Evolutionary conservation across 179 eudicot species (phyloP), one percentile per base, ranked within the genome.

Genomic region (Heliamphora pulchella): DNA sequence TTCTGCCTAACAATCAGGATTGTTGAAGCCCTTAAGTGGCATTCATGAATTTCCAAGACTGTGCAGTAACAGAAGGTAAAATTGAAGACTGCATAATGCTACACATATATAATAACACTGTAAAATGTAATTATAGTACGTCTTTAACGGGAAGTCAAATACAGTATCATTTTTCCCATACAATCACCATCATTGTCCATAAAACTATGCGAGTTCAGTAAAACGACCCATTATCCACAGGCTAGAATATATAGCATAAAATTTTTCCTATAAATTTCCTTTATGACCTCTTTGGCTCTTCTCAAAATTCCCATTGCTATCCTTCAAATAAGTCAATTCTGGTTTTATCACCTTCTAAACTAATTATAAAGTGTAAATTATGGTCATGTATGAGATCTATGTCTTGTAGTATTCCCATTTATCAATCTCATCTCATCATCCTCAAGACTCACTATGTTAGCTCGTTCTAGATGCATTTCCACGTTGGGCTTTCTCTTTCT

Each of bases 191-290:
- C 41, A 71, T 41, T 71, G 31, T 48, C 41, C 53, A 46, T 5
- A 73, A 22, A 48, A 71, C 74, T 47, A 65, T 14, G 11, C 5
- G 68, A 76, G 39, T 61, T 61, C 14, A 2, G 8, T 0, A 63
- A 1, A 8, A 77, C 5, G 15, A 65, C 65, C 79, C 72, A 14
- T 11, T 9, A 3, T 48, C 47, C n/a, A 48, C 61, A 77, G 22
- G 72, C 80, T 2, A 77, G 57, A 77, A 75, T 43, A 75, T 44
- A 11, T 3, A 41, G 51, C 66, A 11, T 43, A 41, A 74, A 15
- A 15, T 20, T 15, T 46, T 74, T 58, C 61, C 53, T 1, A 58
- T 11, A 17, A 51, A 72, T 50, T 51, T n/a, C 48, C 39, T 65
- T 66, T 31, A 51, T 8, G 73, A 8, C 51, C 73, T 50, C 15